These are phyloP conservation scores for Euphorbia schlechtendalii DNA, from an alignment of 441 rosid genomes.

Conservation along the genomic window DNA sequence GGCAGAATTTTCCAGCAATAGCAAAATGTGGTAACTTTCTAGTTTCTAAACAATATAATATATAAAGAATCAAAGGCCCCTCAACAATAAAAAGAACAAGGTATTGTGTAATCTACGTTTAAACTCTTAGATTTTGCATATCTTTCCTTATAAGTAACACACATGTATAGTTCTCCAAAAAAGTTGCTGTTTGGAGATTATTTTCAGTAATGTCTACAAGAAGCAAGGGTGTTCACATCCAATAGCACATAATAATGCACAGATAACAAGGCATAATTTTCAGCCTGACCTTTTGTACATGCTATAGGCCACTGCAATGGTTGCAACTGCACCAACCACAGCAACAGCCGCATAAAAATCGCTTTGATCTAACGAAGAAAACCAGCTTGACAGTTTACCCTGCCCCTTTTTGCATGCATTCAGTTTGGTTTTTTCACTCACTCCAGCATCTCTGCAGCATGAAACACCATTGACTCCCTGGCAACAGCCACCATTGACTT, in stretches of 20 bases:
- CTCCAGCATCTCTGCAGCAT: constrained; percentile 62
- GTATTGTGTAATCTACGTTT: constrained; percentile 16
- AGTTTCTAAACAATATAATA: constrained; percentile 9
- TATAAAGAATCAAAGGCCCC: constrained; percentile 3
- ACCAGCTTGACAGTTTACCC: constrained; percentile 33
- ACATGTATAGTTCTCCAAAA: constrained; percentile 19
- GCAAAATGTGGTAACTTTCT: background rate
- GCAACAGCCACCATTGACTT: constrained; percentile 58
- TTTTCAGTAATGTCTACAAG: constrained; percentile 21
- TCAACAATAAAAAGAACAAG: background rate
- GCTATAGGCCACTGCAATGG: constrained; percentile 54
- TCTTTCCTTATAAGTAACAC: constrained; percentile 13
- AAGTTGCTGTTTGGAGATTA: constrained; percentile 26
- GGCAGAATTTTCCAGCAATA: background rate
- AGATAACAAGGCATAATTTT: constrained; percentile 20
- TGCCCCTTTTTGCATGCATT: constrained; percentile 18
- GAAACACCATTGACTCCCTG: constrained; percentile 60
- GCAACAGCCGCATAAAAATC: constrained; percentile 46
- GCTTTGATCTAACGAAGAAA: constrained; percentile 42
- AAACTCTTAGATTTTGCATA: constrained; percentile 18
- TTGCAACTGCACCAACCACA: constrained; percentile 54
- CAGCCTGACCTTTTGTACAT: constrained; percentile 48
- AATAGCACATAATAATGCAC: constrained; percentile 13
- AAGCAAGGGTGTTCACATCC: constrained; percentile 17
- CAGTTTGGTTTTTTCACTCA: constrained; percentile 29